Evolutionary conservation across 1,284 basidiomycete species (phyloP).

Genomic region (Trichosporon faecale): DNA sequence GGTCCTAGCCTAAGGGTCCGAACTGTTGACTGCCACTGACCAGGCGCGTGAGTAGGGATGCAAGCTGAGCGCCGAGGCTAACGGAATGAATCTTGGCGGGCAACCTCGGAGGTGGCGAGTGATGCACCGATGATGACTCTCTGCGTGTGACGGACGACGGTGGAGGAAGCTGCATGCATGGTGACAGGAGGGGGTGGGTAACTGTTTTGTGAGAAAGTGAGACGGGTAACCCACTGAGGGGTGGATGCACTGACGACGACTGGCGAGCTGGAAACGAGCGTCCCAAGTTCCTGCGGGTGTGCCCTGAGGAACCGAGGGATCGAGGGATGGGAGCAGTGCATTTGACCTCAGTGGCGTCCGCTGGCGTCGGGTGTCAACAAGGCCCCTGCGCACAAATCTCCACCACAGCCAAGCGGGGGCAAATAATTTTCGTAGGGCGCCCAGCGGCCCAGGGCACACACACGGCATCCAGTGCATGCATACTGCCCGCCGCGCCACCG

Average conservation of each 20-base stretch:
- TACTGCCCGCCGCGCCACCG: not conserved
- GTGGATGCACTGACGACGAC: not conserved
- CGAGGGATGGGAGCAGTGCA: not conserved
- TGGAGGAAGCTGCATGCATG: not conserved
- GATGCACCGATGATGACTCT: not conserved
- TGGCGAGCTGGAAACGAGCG: not conserved
- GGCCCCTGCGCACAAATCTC: not conserved
- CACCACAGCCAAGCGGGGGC: too few relatives aligned
- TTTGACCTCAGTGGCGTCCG: not conserved
- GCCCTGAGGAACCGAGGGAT: not conserved
- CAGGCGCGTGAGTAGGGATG: not conserved
- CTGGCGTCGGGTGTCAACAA: not conserved
- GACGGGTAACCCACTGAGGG: not conserved
- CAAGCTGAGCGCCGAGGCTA: not conserved
- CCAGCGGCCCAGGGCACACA: not conserved
- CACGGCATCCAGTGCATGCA: not conserved
- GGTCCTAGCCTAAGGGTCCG: not conserved
- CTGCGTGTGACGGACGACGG: conserved; percentile 39
- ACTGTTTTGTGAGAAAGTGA: not conserved
- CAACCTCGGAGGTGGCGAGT: not conserved
- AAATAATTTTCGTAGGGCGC: not conserved
- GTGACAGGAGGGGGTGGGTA: not conserved
- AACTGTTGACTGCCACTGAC: not conserved
- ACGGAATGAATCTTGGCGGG: not conserved
- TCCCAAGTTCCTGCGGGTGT: not conserved